phyloP scores from a whole-genome alignment of 2,329 filamentous ascomycete species.

The Dryadomyces quercus-mongolicae region DNA sequence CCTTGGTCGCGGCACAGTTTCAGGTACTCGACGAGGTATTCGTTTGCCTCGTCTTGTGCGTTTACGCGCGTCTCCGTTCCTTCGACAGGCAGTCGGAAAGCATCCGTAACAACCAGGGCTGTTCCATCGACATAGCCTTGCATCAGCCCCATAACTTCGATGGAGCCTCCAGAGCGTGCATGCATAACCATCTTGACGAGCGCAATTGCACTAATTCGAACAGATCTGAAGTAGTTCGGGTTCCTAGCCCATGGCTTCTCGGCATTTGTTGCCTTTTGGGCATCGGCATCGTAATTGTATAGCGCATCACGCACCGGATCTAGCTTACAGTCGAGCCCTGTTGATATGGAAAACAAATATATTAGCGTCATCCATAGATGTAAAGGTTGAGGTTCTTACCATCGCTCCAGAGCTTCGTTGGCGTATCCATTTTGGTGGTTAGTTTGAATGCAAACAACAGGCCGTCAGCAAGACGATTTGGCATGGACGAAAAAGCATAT shows the following conservation, averaged over 20 bases:
- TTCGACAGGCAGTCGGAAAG: conserved; percentile 86
- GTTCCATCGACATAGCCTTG: conserved; percentile 82
- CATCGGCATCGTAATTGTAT: conserved; percentile 64
- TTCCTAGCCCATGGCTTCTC: conserved; percentile 66
- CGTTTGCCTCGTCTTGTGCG: conserved; percentile 88
- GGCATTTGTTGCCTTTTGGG: conserved; percentile 53
- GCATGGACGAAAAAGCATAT: not conserved
- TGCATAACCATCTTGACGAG: conserved; percentile 99
- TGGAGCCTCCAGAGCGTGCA: conserved; percentile 79
- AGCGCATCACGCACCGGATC: conserved; percentile 83
- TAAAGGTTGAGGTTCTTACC: conserved; percentile 27
- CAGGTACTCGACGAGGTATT: conserved; percentile 88
- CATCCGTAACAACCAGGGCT: conserved; percentile 84
- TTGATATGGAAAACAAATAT: not conserved
- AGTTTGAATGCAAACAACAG: not conserved
- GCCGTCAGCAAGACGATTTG: no score
- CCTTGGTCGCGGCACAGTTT: conserved; percentile 62
- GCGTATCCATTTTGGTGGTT: conserved; percentile 32
- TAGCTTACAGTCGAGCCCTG: conserved; percentile 83
- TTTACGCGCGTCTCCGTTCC: conserved; percentile 98
- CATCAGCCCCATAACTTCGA: conserved; percentile 98
- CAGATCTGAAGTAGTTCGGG: conserved; percentile 80
- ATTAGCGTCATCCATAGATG: not conserved
- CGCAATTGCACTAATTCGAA: conserved; percentile 86
- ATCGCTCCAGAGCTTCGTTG: conserved; percentile 42